Conservation (phyloP, 1,139 yeast species). For the Kodamaea suecica region DNA sequence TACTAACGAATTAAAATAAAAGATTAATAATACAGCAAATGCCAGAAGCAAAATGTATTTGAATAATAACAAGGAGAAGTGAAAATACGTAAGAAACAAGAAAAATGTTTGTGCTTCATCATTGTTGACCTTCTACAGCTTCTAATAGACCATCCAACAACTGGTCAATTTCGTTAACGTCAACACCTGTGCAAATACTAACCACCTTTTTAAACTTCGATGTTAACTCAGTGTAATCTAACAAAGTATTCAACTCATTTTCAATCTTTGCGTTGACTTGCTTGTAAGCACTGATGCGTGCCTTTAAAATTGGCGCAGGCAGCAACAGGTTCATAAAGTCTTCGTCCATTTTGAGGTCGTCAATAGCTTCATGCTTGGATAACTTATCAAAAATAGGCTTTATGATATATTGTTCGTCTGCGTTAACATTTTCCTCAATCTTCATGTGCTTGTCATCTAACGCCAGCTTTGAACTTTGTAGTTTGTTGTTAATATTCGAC, state of each 20-base stretch:
- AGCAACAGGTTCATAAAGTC: conserved; percentile 43
- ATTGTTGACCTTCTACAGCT: conserved; percentile 73
- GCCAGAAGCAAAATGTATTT: no score
- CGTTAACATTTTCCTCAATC: conserved; percentile 14
- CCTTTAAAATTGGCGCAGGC: conserved; percentile 61
- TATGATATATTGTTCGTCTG: conserved; percentile 59
- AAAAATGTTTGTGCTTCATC: neutral
- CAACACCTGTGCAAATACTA: conserved; percentile 86
- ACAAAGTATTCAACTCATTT: conserved; percentile 50
- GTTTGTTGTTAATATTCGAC: conserved; percentile 40
- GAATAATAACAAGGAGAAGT: no score
- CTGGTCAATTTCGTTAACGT: conserved; percentile 68
- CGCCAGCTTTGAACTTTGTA: conserved; percentile 28
- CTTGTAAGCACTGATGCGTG: conserved; percentile 77
- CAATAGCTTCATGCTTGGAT: conserved; percentile 29
- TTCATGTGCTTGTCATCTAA: conserved; percentile 14
- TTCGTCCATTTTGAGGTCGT: conserved; percentile 25
- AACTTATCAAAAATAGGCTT: conserved; percentile 53
- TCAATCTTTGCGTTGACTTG: conserved; percentile 28
- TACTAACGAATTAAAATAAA: neutral
- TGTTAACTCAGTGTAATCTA: conserved; percentile 62
- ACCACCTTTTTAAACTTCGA: conserved; percentile 86
- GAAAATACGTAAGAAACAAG: neutral
- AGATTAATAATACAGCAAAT: no score
- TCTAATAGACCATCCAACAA: conserved; percentile 80